Conservation (phyloP, 2,329 filamentous ascomycete genomes). For the Huntiella omanensis region DNA sequence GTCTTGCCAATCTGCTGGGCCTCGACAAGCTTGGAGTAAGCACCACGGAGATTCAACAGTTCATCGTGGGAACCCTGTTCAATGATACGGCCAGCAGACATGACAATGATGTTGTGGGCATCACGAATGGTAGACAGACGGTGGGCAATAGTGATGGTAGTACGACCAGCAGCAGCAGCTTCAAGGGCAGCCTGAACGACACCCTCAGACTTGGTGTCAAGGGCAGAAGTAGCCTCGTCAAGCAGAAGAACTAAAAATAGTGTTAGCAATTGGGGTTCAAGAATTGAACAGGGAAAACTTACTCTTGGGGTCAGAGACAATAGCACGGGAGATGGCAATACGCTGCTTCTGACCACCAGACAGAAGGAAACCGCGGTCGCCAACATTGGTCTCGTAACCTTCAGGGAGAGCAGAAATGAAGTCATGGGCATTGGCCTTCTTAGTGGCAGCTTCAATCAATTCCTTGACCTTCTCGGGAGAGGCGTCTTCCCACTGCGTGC, state of each 20-base stretch:
- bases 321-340: constrained; percentile 79
- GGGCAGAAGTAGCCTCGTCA: constrained; percentile 82
- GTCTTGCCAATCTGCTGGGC: constrained; percentile 56
- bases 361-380: constrained; percentile 78
- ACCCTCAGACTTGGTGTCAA: constrained; percentile 88
- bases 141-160: constrained; percentile 92
- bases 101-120: constrained; percentile 90
- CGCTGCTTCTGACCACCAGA: constrained; percentile 95
- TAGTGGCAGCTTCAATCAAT: constrained; percentile 62
- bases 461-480: constrained; percentile 48
- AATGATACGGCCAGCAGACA: constrained; percentile 67
- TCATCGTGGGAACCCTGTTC: constrained; percentile 82
- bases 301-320: constrained; percentile 77
- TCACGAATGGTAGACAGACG: constrained; percentile 85
- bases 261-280: background rate
- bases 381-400: constrained; percentile 86
- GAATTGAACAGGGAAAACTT: background rate
- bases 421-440: constrained; percentile 84
- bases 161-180: constrained; percentile 65
- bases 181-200: constrained; percentile 88
- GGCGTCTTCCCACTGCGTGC: constrained; percentile 54
- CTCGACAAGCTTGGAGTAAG: constrained; percentile 72
- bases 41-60: constrained; percentile 48
- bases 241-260: constrained; percentile 54
- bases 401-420: constrained; percentile 71